Conservation (phyloP, 1,139 yeast genomes). For the Taphrina flavorubra region DNA sequence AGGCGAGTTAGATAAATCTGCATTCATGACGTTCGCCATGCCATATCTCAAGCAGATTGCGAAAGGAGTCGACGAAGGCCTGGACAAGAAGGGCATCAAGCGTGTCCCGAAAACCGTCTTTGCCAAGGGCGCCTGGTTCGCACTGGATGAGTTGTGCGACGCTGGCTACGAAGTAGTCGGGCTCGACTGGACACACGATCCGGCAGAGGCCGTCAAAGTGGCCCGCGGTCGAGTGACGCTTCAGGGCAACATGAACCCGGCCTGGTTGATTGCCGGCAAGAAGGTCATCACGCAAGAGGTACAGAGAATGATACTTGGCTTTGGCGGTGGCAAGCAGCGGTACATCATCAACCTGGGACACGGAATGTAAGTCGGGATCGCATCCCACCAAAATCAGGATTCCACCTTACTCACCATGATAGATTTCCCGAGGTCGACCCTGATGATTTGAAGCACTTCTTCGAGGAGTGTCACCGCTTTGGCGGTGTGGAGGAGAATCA, state of each 20-base stretch:
- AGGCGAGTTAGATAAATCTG: conserved; percentile 90
- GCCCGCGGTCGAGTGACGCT: conserved; percentile 79
- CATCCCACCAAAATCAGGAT: not conserved
- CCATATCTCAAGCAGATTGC: conserved; percentile 86
- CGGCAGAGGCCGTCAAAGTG: conserved; percentile 81
- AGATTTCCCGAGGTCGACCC: conserved; percentile 42
- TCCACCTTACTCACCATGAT: not conserved
- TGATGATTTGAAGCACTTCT: conserved; percentile 41
- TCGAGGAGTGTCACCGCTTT: conserved; percentile 41
- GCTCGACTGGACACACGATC: conserved; percentile 88
- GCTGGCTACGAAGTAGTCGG: conserved; percentile 89
- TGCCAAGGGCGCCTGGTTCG: conserved; percentile 98
- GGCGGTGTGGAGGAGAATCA: conserved; percentile 38
- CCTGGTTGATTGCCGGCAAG: conserved; percentile 86
- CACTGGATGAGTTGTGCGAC: conserved; percentile 80
- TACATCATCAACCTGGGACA: conserved; percentile 43
- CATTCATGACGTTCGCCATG: conserved; percentile 83
- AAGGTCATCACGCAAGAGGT: conserved; percentile 81
- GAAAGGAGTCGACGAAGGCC: conserved; percentile 67
- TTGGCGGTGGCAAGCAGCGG: conserved; percentile 85
- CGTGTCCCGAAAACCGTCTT: conserved; percentile 85
- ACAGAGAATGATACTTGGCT: conserved; percentile 83
- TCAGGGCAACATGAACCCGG: conserved; percentile 97
- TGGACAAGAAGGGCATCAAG: conserved; percentile 75
- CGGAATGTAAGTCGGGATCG: conserved; percentile 27